Conservation (phyloP, 2,329 filamentous ascomycete species). For the Curvularia hawaiiensis region DNA sequence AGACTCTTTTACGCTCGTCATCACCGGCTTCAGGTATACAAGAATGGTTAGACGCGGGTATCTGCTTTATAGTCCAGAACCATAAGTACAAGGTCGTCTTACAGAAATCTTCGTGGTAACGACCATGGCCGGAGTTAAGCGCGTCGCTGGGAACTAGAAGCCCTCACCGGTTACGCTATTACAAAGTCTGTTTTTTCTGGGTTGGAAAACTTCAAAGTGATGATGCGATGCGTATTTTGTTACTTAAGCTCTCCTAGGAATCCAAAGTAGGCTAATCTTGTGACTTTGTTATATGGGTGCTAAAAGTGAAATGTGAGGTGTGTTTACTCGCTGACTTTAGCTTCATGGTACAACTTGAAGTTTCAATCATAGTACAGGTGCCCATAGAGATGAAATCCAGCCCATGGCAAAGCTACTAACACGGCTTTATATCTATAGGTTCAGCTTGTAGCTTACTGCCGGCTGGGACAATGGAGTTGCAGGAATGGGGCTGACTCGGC, state of each 20-base stretch:
- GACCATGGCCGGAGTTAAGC: slow-evolving; percentile 3
- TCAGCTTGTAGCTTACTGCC: background rate
- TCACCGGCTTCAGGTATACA: too few relatives aligned
- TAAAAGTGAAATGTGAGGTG: background rate
- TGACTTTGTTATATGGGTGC: background rate
- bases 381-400: background rate
- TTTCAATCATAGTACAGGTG: slow-evolving; percentile 7
- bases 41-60: too few relatives aligned
- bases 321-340: background rate
- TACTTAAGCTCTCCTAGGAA: background rate
- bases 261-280: slow-evolving; percentile 2
- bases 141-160: slow-evolving; percentile 1
- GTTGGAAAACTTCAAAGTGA: slow-evolving; percentile 1
- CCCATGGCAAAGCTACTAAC: background rate
- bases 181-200: background rate
- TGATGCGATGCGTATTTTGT: too few relatives aligned
- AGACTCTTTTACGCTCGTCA: too few relatives aligned
- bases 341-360: slow-evolving; percentile 3
- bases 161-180: slow-evolving; percentile 1
- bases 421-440: slow-evolving; percentile 1
- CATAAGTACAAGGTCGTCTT: slow-evolving; percentile 6
- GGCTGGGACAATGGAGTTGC: background rate
- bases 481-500: background rate
- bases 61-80: background rate
- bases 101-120: slow-evolving; percentile 2